phyloP scores from a whole-genome alignment of 306 rosid species.

The Pterocarpus macrocarpus region DNA sequence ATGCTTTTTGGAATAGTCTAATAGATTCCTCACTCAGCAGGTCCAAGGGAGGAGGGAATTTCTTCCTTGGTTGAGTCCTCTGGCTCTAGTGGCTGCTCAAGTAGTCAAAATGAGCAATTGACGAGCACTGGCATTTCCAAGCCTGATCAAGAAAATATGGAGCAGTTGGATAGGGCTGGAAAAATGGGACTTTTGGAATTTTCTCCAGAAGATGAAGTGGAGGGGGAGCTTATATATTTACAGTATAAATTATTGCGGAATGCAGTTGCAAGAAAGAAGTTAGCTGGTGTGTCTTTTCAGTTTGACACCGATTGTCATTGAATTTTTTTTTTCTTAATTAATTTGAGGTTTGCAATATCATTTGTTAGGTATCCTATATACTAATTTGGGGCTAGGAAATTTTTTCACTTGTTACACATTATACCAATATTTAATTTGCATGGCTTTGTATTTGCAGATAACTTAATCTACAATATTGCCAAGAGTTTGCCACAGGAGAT shows the following conservation, averaged over 20 bases:
- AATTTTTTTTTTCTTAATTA: background rate
- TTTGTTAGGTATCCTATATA: background rate
- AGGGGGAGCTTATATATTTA: slow-evolving; percentile 83
- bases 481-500: slow-evolving; percentile 84
- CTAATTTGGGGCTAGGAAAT: background rate
- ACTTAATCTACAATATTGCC: slow-evolving; percentile 64
- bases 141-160: slow-evolving; percentile 54
- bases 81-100: slow-evolving; percentile 60
- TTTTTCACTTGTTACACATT: background rate
- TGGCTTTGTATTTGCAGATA: slow-evolving; percentile 67
- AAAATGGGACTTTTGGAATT: slow-evolving; percentile 57
- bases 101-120: slow-evolving; percentile 56
- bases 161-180: slow-evolving; percentile 61
- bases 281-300: slow-evolving; percentile 62
- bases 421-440: slow-evolving; percentile 26
- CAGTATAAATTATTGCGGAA: slow-evolving; percentile 76
- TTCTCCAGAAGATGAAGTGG: slow-evolving; percentile 87
- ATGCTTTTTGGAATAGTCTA: slow-evolving; percentile 43
- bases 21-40: slow-evolving; percentile 57
- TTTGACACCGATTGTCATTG: slow-evolving; percentile 28
- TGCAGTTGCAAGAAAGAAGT: slow-evolving; percentile 67
- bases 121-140: slow-evolving; percentile 52
- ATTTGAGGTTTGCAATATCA: slow-evolving; percentile 10
- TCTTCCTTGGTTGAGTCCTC: slow-evolving; percentile 57
- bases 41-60: slow-evolving; percentile 54